Evolutionary conservation across 169 alveolate genomes (phyloP), one percentile per base, ranked within the genome.

Genomic region (Miamiensis avidus): DNA sequence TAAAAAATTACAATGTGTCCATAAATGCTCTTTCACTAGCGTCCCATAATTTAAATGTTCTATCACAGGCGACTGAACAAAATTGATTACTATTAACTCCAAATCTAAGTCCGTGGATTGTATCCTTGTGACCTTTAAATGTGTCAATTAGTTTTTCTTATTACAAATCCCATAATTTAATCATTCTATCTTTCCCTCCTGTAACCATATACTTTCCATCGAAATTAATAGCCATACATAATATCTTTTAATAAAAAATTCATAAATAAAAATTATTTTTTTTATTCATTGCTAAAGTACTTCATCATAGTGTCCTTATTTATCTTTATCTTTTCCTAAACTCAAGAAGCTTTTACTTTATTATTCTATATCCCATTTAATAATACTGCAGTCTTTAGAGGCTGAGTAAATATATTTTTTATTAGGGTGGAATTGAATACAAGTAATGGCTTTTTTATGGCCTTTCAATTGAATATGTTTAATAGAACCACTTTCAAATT

Each of bases 321-420:
- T 49, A 31, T 81, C 65, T 81, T 81, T 81, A 27, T 75, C 87
- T 81, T 76, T 76, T n/a, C 34, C 90, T 75, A 83, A 74, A 27
- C 49, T 74, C 0, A 86, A 34, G 29, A 75, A 74, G 49, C 74
- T 75, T 76, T 86, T 65, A 65, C 81, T 86, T 29, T 49, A 79
- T 64, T 81, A 79, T 34, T 88, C 84, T 1, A 78, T 28, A 34
- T 88, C 91, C 91, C 91, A 88, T 83, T 75, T 88, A 32, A 88
- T 88, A 0, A 88, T 88, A 20, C 86, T 76, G 25, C 89, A 64
- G 65, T 88, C 91, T 82, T 88, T 84, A 0, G 91, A 88, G 49
- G 86, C 85, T 30, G 91, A 83, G 31, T 74, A 83, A 29, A 88
- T 30, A 25, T 31, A 33, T 83, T 83, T 69, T 0, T 81, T 84